Evolutionary conservation across 2,329 filamentous ascomycete species (phyloP).

Genomic region (Hypoxylon sp.): DNA sequence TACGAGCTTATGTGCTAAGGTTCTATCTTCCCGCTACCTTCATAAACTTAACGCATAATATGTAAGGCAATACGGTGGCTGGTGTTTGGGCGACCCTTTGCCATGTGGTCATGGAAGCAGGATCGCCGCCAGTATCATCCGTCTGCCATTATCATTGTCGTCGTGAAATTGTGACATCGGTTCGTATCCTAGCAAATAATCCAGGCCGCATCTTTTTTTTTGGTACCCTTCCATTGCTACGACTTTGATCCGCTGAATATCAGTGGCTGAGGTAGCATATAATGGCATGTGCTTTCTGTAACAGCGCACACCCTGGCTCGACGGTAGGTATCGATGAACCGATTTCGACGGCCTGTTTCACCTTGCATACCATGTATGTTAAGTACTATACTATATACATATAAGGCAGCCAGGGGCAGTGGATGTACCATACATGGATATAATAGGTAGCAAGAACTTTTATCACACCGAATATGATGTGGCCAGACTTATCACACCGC

Average conservation of each 20-base stretch:
- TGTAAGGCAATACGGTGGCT: constrained; percentile 19
- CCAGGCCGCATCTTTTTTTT: constrained; percentile 9
- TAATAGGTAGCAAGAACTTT: not conserved
- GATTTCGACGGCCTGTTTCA: constrained; percentile 37
- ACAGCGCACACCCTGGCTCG: constrained; percentile 25
- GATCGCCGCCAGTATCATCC: constrained; percentile 1
- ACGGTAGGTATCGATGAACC: constrained; percentile 24
- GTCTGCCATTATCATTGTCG: constrained; percentile 8
- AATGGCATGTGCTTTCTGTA: constrained; percentile 24
- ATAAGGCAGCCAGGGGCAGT: not conserved
- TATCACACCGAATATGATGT: constrained; percentile 9
- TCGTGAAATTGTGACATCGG: constrained; percentile 23
- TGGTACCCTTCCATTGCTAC: constrained; percentile 13
- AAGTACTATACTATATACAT: not conserved
- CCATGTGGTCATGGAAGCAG: constrained; percentile 6
- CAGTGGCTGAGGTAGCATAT: constrained; percentile 9
- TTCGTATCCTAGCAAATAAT: not conserved
- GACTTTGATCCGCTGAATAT: constrained; percentile 2
- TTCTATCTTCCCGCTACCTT: constrained; percentile 26
- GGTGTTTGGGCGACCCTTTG: not conserved
- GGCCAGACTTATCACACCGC: constrained; percentile 35
- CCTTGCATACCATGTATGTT: constrained; percentile 11
- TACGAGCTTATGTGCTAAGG: constrained; percentile 28
- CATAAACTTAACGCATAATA: no score
- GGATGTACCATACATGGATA: not conserved